Conservation (phyloP, 2,329 filamentous ascomycete genomes). For the Xylariaceae sp. region DNA sequence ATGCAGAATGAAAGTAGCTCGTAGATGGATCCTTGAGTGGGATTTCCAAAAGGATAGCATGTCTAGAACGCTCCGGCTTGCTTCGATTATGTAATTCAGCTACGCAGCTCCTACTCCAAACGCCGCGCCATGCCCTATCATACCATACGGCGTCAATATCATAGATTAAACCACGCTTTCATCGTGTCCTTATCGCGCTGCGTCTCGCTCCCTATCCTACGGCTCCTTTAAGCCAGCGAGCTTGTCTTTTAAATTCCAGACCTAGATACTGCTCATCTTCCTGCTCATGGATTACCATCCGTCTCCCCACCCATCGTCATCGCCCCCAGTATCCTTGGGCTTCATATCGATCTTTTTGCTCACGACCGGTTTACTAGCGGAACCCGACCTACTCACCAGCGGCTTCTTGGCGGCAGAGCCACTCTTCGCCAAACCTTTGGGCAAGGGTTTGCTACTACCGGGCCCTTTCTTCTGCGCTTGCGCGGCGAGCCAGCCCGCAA, state of each 20-base stretch:
- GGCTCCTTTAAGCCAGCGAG: too few species aligned
- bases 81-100: too few species aligned
- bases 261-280: background rate
- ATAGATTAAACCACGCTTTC: conserved; percentile 8
- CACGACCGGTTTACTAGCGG: conserved; percentile 40
- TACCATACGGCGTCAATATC: conserved; percentile 15
- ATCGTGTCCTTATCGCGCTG: background rate
- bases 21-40: too few species aligned
- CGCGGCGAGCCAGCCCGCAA: conserved; percentile 91
- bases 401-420: conserved; percentile 41
- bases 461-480: conserved; percentile 73
- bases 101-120: conserved; percentile 9
- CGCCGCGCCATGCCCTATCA: conserved; percentile 24
- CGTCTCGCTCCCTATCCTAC: too few species aligned
- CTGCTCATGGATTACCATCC: conserved; percentile 55
- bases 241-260: too few species aligned
- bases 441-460: conserved; percentile 65
- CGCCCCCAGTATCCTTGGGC: conserved; percentile 63
- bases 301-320: conserved; percentile 69
- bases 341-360: conserved; percentile 72
- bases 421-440: conserved; percentile 79
- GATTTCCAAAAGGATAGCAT: too few species aligned
- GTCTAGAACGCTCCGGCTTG: too few species aligned
- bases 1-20: too few species aligned
- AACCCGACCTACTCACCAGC: conserved; percentile 44